Conservation (phyloP, 2,329 filamentous ascomycete species). For the Thielaviopsis euricoi region DNA sequence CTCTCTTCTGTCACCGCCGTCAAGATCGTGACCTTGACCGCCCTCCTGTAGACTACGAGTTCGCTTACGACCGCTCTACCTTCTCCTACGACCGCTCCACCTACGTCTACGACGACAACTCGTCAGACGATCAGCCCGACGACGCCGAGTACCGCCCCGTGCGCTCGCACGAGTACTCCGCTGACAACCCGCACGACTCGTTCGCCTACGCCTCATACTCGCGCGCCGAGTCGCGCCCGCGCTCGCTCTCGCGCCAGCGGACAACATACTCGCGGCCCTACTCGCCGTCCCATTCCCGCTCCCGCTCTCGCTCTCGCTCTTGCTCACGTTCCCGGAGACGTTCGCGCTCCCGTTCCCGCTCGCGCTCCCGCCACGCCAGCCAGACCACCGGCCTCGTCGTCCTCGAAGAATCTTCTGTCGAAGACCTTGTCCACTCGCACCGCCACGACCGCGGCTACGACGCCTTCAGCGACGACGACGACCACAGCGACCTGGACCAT, state of each 20-base stretch:
- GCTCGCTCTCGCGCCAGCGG: not conserved
- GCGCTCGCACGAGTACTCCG: not conserved
- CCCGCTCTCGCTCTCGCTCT: not conserved
- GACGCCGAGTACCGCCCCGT: not conserved
- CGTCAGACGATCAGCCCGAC: not conserved
- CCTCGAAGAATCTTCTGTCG: not conserved
- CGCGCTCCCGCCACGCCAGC: not conserved
- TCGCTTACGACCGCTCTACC: not conserved
- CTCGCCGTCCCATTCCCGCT: not conserved
- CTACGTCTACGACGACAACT: not conserved
- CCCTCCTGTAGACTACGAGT: not conserved
- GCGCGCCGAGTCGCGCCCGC: not conserved
- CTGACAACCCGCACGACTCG: not conserved
- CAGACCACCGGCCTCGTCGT: not conserved
- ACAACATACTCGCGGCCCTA: no score
- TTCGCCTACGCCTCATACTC: not conserved
- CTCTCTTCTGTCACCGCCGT: not conserved
- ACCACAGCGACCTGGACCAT: no score
- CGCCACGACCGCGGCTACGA: not conserved
- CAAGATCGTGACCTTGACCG: no score
- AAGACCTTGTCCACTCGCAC: not conserved
- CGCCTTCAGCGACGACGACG: no score
- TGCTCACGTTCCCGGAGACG: not conserved
- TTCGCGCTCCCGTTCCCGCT: not conserved
- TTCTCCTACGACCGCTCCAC: not conserved